Conservation (phyloP, 768 basidiomycete species). For the Nevesoporus exiguus region DNA sequence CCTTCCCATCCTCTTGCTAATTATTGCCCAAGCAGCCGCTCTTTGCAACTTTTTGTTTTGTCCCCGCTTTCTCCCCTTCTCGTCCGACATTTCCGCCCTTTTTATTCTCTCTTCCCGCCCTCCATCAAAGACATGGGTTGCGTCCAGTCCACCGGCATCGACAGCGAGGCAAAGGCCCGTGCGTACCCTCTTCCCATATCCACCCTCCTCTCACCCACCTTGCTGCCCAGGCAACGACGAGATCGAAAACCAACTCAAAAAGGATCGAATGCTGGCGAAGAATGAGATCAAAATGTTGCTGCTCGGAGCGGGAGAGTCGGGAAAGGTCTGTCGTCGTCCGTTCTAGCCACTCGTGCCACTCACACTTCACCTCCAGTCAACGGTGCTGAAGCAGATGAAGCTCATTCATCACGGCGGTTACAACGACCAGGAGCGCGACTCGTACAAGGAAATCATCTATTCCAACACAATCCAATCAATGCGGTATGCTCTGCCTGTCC, state of each 20-base stretch:
- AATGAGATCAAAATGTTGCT: slow-evolving; percentile 97
- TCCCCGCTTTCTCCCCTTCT: neutral
- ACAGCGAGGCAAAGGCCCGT: slow-evolving; percentile 84
- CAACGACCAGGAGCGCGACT: slow-evolving; percentile 83
- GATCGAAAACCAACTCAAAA: slow-evolving; percentile 90
- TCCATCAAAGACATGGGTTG: slow-evolving; percentile 56
- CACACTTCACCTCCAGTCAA: slow-evolving; percentile 50
- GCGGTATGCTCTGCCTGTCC: slow-evolving; percentile 52
- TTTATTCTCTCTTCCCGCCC: slow-evolving; percentile 8
- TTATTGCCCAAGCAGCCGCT: slow-evolving; percentile 25
- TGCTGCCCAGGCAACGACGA: slow-evolving; percentile 77
- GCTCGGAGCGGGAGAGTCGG: slow-evolving; percentile 94
- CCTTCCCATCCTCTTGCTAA: slow-evolving; percentile 23
- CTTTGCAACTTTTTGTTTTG: slow-evolving; percentile 19
- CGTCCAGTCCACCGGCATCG: slow-evolving; percentile 63
- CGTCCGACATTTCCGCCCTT: slow-evolving; percentile 3
- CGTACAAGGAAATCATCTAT: slow-evolving; percentile 94
- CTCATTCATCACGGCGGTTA: slow-evolving; percentile 92
- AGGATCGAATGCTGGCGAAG: slow-evolving; percentile 83
- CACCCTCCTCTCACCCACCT: neutral
- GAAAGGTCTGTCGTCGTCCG: slow-evolving; percentile 57
- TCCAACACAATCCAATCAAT: slow-evolving; percentile 94
- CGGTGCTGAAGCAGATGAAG: slow-evolving; percentile 96
- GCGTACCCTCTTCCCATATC: slow-evolving; percentile 32
- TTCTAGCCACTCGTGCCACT: neutral